These are phyloP conservation scores for Beta lomatogona DNA, from an alignment of 179 eudicot species.

Conservation along the genomic window DNA sequence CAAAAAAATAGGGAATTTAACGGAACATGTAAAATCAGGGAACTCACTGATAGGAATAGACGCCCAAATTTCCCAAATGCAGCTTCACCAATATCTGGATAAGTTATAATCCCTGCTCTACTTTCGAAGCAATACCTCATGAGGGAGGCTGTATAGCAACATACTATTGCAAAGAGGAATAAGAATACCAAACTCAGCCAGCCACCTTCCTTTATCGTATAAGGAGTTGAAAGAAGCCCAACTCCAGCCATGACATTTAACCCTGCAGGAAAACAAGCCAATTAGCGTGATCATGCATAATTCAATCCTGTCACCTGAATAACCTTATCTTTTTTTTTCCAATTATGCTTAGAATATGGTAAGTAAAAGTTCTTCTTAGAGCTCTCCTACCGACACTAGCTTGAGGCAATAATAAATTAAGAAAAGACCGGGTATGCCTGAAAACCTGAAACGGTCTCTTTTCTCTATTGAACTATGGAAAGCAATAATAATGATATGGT, in stretches of 20 bases:
- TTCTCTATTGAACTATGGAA: too few relatives aligned
- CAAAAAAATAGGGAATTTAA: background rate
- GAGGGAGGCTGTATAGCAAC: slow-evolving; percentile 83
- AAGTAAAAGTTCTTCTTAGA: too few relatives aligned
- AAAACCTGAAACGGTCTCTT: too few relatives aligned
- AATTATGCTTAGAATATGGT: too few relatives aligned
- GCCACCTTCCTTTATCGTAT: slow-evolving; percentile 73
- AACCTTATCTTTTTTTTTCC: too few relatives aligned
- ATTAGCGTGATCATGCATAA: background rate
- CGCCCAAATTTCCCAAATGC: slow-evolving; percentile 94
- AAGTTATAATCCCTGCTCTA: slow-evolving; percentile 61
- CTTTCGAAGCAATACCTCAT: slow-evolving; percentile 86
- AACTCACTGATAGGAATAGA: slow-evolving; percentile 77
- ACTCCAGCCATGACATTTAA: slow-evolving; percentile 84
- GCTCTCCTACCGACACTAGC: too few relatives aligned
- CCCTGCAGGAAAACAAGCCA: slow-evolving; percentile 42
- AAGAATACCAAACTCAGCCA: slow-evolving; percentile 75
- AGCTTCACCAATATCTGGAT: slow-evolving; percentile 95
- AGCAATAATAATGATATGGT: too few relatives aligned
- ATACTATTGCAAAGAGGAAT: slow-evolving; percentile 63
- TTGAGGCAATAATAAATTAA: too few relatives aligned
- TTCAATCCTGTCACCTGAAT: too few relatives aligned
- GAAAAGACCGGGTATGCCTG: too few relatives aligned
- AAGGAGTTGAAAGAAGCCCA: slow-evolving; percentile 83
- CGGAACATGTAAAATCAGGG: background rate